phyloP scores from a whole-genome alignment of 352 stramenopile species.

The Globisporangium polare region DNA sequence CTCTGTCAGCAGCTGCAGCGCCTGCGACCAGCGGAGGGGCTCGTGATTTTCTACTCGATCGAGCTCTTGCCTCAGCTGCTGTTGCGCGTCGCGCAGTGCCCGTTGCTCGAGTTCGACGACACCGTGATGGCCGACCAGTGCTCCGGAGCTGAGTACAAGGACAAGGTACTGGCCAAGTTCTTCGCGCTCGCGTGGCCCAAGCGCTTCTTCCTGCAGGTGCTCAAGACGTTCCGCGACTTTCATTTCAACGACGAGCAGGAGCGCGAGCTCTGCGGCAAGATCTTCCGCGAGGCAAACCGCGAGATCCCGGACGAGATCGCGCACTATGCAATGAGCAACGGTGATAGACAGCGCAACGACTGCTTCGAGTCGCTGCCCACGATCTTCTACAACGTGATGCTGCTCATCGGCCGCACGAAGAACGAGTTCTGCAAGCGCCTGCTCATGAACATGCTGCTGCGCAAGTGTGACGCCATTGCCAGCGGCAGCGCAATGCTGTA shows the following conservation, averaged over 20 bases:
- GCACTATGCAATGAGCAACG: background rate
- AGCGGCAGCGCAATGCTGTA: slow-evolving; percentile 2
- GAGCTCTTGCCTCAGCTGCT: slow-evolving; percentile 43
- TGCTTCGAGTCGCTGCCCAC: slow-evolving; percentile 32
- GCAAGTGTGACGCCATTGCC: slow-evolving; percentile 22
- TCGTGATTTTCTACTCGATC: slow-evolving; percentile 36
- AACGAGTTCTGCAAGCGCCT: slow-evolving; percentile 32
- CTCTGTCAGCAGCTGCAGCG: slow-evolving; percentile 24
- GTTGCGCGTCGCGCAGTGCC: slow-evolving; percentile 27
- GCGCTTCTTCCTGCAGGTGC: slow-evolving; percentile 44
- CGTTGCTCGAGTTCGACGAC: slow-evolving; percentile 22
- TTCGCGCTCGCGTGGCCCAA: slow-evolving; percentile 32
- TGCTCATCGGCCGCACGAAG: slow-evolving; percentile 27
- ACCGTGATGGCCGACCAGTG: slow-evolving; percentile 17
- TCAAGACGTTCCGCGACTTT: slow-evolving; percentile 48
- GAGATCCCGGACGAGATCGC: slow-evolving; percentile 22
- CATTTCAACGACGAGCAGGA: slow-evolving; percentile 27
- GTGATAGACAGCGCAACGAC: slow-evolving; percentile 9
- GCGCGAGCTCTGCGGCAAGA: slow-evolving; percentile 33
- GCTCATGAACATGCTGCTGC: slow-evolving; percentile 33
- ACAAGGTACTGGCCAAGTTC: slow-evolving; percentile 29
- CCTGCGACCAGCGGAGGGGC: slow-evolving; percentile 15
- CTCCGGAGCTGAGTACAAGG: slow-evolving; percentile 27
- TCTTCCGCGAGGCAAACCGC: slow-evolving; percentile 30
- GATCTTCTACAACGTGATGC: slow-evolving; percentile 36